Percentiles rank a stretch among this genome's conserved stretches.
phyloP scores from a whole-genome alignment of 352 stramenopile genomes.

The Pythium phragmitis region DNA sequence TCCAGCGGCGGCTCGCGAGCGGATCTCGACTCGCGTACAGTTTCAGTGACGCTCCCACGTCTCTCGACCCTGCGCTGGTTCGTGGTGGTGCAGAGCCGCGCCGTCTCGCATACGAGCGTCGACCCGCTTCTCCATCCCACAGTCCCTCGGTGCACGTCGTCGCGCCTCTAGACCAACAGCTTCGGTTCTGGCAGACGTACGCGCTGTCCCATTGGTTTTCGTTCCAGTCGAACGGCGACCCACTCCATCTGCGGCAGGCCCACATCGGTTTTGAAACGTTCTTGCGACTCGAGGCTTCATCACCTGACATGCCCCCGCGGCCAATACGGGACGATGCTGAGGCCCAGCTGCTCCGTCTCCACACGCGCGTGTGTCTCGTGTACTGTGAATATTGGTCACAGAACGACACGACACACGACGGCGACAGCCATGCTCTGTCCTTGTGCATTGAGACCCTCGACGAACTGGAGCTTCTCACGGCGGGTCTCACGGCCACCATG shows the following conservation, averaged over 20 bases:
- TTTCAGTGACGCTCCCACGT: constrained; percentile 33
- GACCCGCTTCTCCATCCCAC: constrained; percentile 9
- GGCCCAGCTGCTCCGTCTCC: constrained; percentile 24
- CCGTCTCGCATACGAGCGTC: not conserved
- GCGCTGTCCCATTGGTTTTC: constrained; percentile 49
- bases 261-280: constrained; percentile 45
- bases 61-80: constrained; percentile 12
- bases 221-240: constrained; percentile 51
- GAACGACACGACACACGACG: constrained; percentile 1
- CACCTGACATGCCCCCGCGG: no score
- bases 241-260: constrained; percentile 41
- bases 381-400: constrained; percentile 39
- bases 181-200: constrained; percentile 61
- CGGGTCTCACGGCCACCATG: constrained; percentile 7
- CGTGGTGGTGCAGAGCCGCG: not conserved
- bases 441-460: constrained; percentile 24
- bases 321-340: not conserved
- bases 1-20: constrained; percentile 10
- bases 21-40: constrained; percentile 53
- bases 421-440: constrained; percentile 22
- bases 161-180: constrained; percentile 16
- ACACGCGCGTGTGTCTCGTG: constrained; percentile 35
- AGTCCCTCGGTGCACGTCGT: not conserved
- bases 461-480: constrained; percentile 15
- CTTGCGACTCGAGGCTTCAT: constrained; percentile 18